These are phyloP conservation scores for Phytopythium litorale DNA, from an alignment of 352 stramenopile genomes.

Conservation along the genomic window DNA sequence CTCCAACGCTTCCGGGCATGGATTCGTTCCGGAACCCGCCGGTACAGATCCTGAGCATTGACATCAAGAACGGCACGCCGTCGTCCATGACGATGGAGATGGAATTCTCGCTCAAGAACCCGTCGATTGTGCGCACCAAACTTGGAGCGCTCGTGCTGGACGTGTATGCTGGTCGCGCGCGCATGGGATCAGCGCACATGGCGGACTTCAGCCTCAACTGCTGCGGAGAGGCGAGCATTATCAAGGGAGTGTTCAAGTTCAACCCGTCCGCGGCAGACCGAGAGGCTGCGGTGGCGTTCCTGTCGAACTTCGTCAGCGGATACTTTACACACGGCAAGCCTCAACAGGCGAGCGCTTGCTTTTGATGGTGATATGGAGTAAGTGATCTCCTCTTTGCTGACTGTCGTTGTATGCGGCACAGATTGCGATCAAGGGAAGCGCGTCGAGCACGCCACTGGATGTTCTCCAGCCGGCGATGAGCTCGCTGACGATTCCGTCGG, in stretches of 20 bases:
- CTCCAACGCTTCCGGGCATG: slow-evolving; percentile 57
- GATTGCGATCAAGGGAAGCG: slow-evolving; percentile 65
- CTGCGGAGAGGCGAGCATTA: slow-evolving; percentile 47
- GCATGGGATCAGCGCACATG: slow-evolving; percentile 61
- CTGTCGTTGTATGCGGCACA: slow-evolving; percentile 11
- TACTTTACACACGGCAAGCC: slow-evolving; percentile 67
- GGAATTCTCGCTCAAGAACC: slow-evolving; percentile 67
- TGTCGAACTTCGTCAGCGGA: slow-evolving; percentile 83
- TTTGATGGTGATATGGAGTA: not conserved
- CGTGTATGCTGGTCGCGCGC: slow-evolving; percentile 37
- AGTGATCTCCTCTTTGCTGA: too few relatives aligned
- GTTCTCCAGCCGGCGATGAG: slow-evolving; percentile 61
- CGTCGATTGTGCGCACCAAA: slow-evolving; percentile 60
- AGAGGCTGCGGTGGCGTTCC: slow-evolving; percentile 38
- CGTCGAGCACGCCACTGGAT: slow-evolving; percentile 48
- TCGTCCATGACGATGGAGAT: slow-evolving; percentile 59
- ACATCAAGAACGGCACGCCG: slow-evolving; percentile 51
- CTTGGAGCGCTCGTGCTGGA: slow-evolving; percentile 50
- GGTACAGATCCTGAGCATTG: slow-evolving; percentile 53
- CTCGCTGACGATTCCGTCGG: slow-evolving; percentile 48
- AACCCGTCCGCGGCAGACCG: slow-evolving; percentile 29
- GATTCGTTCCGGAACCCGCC: slow-evolving; percentile 62
- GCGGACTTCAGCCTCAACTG: slow-evolving; percentile 64
- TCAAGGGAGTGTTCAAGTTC: slow-evolving; percentile 62
- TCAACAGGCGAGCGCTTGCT: slow-evolving; percentile 44